phyloP scores from a whole-genome alignment of 2,329 filamentous ascomycete species.

The Talaromyces sp. region DNA sequence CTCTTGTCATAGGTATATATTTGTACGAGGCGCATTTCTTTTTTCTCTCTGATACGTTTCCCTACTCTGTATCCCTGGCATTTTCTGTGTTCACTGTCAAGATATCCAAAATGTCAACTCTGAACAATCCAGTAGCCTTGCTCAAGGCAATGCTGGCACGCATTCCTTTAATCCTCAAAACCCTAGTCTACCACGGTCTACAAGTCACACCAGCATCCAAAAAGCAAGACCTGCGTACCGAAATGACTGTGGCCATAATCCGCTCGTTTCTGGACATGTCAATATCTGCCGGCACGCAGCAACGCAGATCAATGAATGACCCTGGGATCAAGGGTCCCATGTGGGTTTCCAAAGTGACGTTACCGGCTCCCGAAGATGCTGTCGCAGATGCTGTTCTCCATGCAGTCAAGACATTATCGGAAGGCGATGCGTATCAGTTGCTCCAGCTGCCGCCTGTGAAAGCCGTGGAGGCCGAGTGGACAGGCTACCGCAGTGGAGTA shows the following conservation, averaged over 20 bases:
- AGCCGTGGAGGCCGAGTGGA: conserved; percentile 47
- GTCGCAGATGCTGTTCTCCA: conserved; percentile 37
- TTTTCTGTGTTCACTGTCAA: too few relatives aligned
- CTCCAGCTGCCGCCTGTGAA: conserved; percentile 36
- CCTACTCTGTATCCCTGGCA: neutral
- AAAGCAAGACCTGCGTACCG: conserved; percentile 75
- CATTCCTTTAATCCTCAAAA: conserved; percentile 44
- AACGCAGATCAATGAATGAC: conserved; percentile 61
- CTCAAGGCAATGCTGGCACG: conserved; percentile 38
- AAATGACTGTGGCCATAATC: conserved; percentile 68
- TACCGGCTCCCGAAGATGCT: conserved; percentile 55
- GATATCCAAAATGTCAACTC: conserved; percentile 25
- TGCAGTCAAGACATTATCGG: conserved; percentile 38
- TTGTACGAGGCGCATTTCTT: too few relatives aligned
- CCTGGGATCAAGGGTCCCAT: conserved; percentile 71
- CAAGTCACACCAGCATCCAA: conserved; percentile 65
- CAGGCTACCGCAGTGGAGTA: conserved; percentile 41
- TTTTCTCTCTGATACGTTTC: too few relatives aligned
- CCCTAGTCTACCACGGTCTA: conserved; percentile 48
- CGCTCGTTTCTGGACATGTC: conserved; percentile 58
- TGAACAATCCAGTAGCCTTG: conserved; percentile 26
- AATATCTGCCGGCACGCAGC: conserved; percentile 58
- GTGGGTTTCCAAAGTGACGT: conserved; percentile 72
- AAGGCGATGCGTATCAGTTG: conserved; percentile 34
- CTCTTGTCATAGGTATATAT: neutral